Evolutionary conservation across 371 early-diverging fungal species (phyloP), one percentile per base, ranked within the genome.

Genomic region (Mucor mucedo): DNA sequence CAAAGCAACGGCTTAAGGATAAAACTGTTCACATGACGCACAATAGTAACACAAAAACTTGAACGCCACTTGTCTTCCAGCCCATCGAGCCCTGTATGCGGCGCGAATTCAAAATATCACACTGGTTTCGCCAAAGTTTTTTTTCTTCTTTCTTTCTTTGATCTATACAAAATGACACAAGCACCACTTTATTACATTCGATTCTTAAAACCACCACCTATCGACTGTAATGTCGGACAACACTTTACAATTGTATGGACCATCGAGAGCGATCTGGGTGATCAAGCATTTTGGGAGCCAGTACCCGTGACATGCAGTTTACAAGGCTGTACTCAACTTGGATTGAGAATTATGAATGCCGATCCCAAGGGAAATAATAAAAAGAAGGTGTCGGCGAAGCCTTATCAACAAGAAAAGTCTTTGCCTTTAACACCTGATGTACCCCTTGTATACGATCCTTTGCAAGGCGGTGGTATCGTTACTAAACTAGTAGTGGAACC

Each of bases 161-260:
- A 21, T 21, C 16, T 33, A 13, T 33, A 14, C 11, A 49, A 35
- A 38, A 58, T 59, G 32, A 45, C 54, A 4, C 32, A 10, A 13
- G 56, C 35, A 2, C 67, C 71, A 13, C 14, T 77, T 5, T 70
- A 68, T 38, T 82, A 82, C 42, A 68, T 79, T 54, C 74, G 75
- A 2, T 73, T 79, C 32, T 59, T 76, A 13, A 82, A 82, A 55
- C 76, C 76, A 48, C 80, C 80, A 35, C 83, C 83, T 8, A 67
- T 61, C 4, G 55, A 53, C n/a, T 50, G 60, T 9, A 10, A 55
- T 3, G 38, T 70, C 1, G 67, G 69, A 0, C 73, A 79, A 47
- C 72, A 70, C n/a, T 82, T 82, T 47, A 69, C 63, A 6, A 68
- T 82, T 27, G 79, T 76, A 11, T 78, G 79, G 80, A 76, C 74